phyloP scores from a whole-genome alignment of 2,329 filamentous ascomycete species.

The Fusarium camptoceras region DNA sequence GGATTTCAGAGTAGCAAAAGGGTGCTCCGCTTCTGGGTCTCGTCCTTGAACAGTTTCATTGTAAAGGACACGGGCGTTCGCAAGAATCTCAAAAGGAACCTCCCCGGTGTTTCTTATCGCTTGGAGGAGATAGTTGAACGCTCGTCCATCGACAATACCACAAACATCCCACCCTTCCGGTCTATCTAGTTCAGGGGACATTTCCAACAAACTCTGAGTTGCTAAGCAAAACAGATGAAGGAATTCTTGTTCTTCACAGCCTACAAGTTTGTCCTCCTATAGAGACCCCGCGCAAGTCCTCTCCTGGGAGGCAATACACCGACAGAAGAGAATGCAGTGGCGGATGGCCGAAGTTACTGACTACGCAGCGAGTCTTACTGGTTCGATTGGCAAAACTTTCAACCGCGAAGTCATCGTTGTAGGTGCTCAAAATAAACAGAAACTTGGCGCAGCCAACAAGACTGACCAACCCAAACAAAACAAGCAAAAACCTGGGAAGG shows the following conservation, averaged over 20 bases:
- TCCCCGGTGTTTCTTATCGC: slow-evolving; percentile 5
- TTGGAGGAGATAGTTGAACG: slow-evolving; percentile 43
- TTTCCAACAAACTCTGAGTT: background rate
- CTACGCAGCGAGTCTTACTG: slow-evolving; percentile 78
- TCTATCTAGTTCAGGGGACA: background rate
- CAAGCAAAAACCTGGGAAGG: slow-evolving; percentile 42
- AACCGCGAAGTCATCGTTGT: slow-evolving; percentile 73
- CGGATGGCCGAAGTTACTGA: slow-evolving; percentile 75
- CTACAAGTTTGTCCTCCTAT: background rate
- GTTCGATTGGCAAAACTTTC: slow-evolving; percentile 70
- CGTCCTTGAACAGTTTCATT: slow-evolving; percentile 3
- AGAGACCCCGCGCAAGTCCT: background rate
- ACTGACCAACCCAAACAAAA: slow-evolving; percentile 6
- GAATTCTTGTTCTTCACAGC: slow-evolving; percentile 19
- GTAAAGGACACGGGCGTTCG: slow-evolving; percentile 2
- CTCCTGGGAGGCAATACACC: slow-evolving; percentile 53
- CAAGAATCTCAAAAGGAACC: slow-evolving; percentile 8
- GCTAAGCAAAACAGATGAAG: slow-evolving; percentile 5
- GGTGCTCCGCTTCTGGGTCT: background rate
- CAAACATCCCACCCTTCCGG: background rate
- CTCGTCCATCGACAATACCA: slow-evolving; percentile 23
- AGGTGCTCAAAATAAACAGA: background rate
- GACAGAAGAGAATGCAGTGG: slow-evolving; percentile 59
- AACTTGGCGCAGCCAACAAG: background rate
- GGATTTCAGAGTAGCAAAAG: background rate